These are phyloP conservation scores for Hericium alpestre DNA, from an alignment of 768 basidiomycete genomes.

Conservation along the genomic window DNA sequence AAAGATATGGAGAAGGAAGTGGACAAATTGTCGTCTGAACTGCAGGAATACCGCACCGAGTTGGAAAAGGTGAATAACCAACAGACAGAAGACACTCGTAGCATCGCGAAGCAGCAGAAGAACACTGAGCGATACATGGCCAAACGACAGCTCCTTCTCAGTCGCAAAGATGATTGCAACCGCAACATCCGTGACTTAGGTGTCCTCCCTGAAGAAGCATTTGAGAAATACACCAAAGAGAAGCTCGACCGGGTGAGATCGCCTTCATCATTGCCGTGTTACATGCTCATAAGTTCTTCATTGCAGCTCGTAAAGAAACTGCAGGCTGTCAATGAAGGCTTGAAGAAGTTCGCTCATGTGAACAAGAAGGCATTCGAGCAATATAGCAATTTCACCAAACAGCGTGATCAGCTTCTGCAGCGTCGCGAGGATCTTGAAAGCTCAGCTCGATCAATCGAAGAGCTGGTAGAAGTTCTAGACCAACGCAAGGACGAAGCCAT, in stretches of 20 bases:
- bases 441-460: conserved; percentile 81
- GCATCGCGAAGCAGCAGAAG: conserved; percentile 87
- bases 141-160: conserved; percentile 76
- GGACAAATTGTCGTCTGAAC: conserved; percentile 47
- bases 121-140: conserved; percentile 89
- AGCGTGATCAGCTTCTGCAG: conserved; percentile 80
- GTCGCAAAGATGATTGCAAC: conserved; percentile 88
- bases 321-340: conserved; percentile 82
- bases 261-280: background rate
- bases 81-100: conserved; percentile 78
- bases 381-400: conserved; percentile 95
- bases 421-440: conserved; percentile 88
- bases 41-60: conserved; percentile 55
- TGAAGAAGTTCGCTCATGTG: conserved; percentile 96
- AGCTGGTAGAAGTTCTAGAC: conserved; percentile 87
- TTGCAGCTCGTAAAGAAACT: conserved; percentile 82
- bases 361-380: conserved; percentile 99
- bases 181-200: conserved; percentile 93
- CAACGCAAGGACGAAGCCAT: conserved; percentile 98
- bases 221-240: conserved; percentile 84
- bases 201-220: conserved; percentile 93
- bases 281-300: background rate
- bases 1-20: conserved; percentile 63
- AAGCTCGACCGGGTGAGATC: conserved; percentile 73
- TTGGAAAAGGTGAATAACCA: conserved; percentile 73